Conservation (phyloP, 2,329 filamentous ascomycete genomes). For the Aspergillus chevalieri region DNA sequence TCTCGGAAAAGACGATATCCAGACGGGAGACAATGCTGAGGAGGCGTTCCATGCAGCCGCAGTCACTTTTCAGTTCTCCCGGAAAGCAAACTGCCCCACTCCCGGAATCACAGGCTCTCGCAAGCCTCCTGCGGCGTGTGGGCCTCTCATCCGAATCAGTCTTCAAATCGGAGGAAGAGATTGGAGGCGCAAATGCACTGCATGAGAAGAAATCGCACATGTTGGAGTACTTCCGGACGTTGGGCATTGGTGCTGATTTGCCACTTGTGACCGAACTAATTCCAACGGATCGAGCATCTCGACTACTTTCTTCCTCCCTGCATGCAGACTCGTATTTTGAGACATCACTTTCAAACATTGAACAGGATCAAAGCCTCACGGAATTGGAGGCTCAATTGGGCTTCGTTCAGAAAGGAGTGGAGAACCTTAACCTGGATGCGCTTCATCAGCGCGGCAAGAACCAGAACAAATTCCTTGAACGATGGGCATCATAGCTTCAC, state of each 20-base stretch:
- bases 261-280: conserved; percentile 25
- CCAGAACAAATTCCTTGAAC: conserved; percentile 27
- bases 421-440: conserved; percentile 28
- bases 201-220: conserved; percentile 26
- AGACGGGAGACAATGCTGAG: conserved; percentile 22
- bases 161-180: conserved; percentile 15
- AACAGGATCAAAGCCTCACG: conserved; percentile 21
- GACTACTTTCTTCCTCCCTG: conserved; percentile 26
- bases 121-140: conserved; percentile 28
- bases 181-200: conserved; percentile 15
- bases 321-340: conserved; percentile 23
- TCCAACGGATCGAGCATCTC: conserved; percentile 26
- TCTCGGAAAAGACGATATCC: conserved; percentile 15
- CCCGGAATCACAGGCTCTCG: conserved; percentile 21
- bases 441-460: conserved; percentile 26
- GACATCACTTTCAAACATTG: conserved; percentile 21
- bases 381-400: conserved; percentile 26
- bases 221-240: conserved; percentile 20
- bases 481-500: conserved; percentile 20
- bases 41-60: conserved; percentile 20
- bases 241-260: conserved; percentile 23
- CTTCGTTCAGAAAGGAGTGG: conserved; percentile 26
- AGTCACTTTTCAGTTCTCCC: conserved; percentile 10
- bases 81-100: conserved; percentile 7
- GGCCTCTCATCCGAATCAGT: conserved; percentile 25